Percentiles rank a stretch among this genome's conserved stretches.
These are phyloP conservation scores for Kuraishia ogatae DNA, from an alignment of 805 yeast genomes.

Conservation along the genomic window DNA sequence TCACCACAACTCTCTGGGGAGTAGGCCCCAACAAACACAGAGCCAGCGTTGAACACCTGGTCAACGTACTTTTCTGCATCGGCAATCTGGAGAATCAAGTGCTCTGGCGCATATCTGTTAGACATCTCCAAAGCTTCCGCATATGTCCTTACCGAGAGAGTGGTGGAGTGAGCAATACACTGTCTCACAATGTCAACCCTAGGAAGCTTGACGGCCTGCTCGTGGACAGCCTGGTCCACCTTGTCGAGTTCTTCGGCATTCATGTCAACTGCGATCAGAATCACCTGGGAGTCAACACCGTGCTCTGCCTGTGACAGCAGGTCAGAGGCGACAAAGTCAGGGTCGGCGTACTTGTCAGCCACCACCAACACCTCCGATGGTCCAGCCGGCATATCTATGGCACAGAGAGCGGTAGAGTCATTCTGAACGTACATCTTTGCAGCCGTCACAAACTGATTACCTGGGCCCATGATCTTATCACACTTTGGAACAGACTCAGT, in stretches of 20 bases:
- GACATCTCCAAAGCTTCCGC: constrained; percentile 84
- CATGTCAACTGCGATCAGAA: constrained; percentile 75
- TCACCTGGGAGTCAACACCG: constrained; percentile 96
- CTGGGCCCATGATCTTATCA: constrained; percentile 97
- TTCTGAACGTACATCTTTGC: constrained; percentile 97
- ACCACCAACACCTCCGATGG: constrained; percentile 97
- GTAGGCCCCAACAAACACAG: constrained; percentile 91
- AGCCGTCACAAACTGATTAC: constrained; percentile 98
- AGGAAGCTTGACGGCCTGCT: constrained; percentile 78
- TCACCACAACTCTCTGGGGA: constrained; percentile 99
- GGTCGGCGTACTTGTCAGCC: constrained; percentile 82
- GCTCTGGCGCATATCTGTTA: constrained; percentile 95
- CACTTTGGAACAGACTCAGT: constrained; percentile 88
- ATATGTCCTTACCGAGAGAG: constrained; percentile 56
- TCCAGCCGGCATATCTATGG: constrained; percentile 99
- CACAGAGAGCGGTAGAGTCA: constrained; percentile 89
- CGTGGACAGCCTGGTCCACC: constrained; percentile 75
- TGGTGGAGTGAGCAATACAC: constrained; percentile 87
- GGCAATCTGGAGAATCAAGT: constrained; percentile 83
- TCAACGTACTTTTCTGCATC: constrained; percentile 67
- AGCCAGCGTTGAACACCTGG: constrained; percentile 85
- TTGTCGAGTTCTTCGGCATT: constrained; percentile 47
- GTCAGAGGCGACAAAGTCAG: constrained; percentile 96
- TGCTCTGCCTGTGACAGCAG: constrained; percentile 97
- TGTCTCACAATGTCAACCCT: constrained; percentile 89